Evolutionary conservation across 208 protist species (phyloP), one percentile per base, ranked within the genome.

Genomic region (Leishmania aethiopica): DNA sequence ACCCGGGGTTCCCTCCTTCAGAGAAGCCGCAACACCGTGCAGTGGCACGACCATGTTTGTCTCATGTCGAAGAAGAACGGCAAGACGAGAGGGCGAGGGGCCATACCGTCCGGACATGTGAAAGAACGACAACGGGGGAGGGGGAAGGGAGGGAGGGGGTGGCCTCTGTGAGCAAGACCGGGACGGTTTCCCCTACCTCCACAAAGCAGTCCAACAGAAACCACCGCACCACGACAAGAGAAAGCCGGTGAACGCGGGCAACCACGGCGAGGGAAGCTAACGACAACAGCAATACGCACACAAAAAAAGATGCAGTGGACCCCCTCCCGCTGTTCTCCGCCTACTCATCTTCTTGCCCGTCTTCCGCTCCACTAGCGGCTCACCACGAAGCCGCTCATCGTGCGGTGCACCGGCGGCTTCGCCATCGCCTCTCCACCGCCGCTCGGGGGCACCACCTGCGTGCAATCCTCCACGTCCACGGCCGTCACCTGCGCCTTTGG

Each of bases 401-500:
- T 45, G 40, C 76, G 76, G 62, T n/a, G 0, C 62, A 62, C 6
- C 62, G 28, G 53, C 25, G 62, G 77, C 62, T 28, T 80, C 11
- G 62, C 60, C 15, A 1, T 80, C n/a, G 47, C 59, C 7, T 57
- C 60, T 25, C 37, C 45, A 35, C 70, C 70, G 13, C 32, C 70
- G 35, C 70, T 51, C 70, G 49, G 70, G 37, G 42, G 45, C 11
- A 22, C 19, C 19, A 35, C 10, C 60, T 72, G 70, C 37, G 17
- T 84, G 77, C 80, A 81, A 66, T 78, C 59, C 32, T 57, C 60
- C 42, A 80, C 80, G 2, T 66, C 60, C 62, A 94, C 88, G 0
- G 49, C 77, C 2, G 76, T 82, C 72, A 95, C 91, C 64, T 62
- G 57, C 13, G 92, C 86, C 83, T 96, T 94, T 13, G 95, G 94